A percentile compares a stretch with the other conserved stretches of the same genome.
Conservation (phyloP, 306 rosid species). For the Vigna unguiculata region DNA sequence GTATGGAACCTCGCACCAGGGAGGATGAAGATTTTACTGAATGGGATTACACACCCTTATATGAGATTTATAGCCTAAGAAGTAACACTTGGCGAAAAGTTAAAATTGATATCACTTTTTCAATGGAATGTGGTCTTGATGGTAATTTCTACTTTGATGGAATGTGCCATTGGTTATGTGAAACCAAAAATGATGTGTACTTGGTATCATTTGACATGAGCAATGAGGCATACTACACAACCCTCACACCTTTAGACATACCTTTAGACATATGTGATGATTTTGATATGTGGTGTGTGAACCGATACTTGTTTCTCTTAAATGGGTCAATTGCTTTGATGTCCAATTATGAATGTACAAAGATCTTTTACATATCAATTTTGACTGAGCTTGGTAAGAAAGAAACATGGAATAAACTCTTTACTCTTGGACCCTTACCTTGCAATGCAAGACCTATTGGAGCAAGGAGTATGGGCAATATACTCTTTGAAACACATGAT, state of each 20-base stretch:
- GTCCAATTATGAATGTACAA: too few species aligned
- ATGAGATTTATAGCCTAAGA: too few species aligned
- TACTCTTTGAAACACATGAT: neutral
- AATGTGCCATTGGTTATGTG: neutral
- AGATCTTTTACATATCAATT: neutral
- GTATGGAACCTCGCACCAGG: too few species aligned
- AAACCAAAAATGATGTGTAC: fast-evolving
- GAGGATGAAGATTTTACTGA: fast-evolving
- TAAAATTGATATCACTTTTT: too few species aligned
- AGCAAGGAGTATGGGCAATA: slow-evolving; percentile 9
- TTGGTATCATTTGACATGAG: neutral
- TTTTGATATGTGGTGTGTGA: fast-evolving
- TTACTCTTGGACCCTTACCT: too few species aligned
- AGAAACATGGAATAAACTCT: neutral
- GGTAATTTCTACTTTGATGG: neutral
- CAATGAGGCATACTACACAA: neutral
- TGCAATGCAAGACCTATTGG: neutral
- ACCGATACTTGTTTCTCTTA: too few species aligned
- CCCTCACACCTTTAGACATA: neutral
- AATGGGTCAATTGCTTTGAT: too few species aligned
- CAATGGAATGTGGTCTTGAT: too few species aligned
- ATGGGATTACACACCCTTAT: neutral
- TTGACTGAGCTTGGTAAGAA: neutral
- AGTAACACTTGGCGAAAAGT: too few species aligned
- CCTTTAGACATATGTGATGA: neutral